Evolutionary conservation across 2,329 filamentous ascomycete genomes (phyloP), one percentile per base, ranked within the genome.

Genomic region (Pyrenochaeta sp.): DNA sequence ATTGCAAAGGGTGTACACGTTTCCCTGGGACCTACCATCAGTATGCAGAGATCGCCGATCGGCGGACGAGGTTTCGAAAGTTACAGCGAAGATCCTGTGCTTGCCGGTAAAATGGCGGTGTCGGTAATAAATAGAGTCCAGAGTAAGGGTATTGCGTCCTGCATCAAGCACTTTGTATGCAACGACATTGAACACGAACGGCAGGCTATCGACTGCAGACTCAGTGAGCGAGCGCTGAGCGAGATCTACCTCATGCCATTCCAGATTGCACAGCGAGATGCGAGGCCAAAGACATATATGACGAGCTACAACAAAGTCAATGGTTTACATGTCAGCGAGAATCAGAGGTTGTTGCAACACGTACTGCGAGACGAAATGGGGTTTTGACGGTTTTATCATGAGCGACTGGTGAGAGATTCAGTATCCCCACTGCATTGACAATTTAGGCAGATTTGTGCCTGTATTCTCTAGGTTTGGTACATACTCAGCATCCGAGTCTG

Each of bases 121-220:
- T 19, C 15, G 2, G 24, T 36, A 7, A 37, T 59, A 22, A 40
- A 54, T 22, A 58, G 62, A 2, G 24, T 91, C 2, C 87, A 91
- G 72, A 81, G 81, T 5, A 45, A 55, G 30, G 52, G 52, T 12
- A 43, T 64, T 15, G 49, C 24, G 22, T 52, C 62, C 8, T 45
- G 53, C 19, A 27, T 56, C 58, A 93, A 93, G 80, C 91, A 88
- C 39, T 89, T 88, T 58, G 86, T 88, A 9, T 84, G 80, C 24
- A 90, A 90, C 56, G 88, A 90, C 67, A 83, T 88, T 67, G 88
- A 90, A 74, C 88, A 88, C 1, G 78, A 85, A 67, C 81, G 86
- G 39, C 77, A 86, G 59, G 86, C 83, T 0, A 81, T 88, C 54
- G 82, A 90, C 67, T 85, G 84, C 1, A 77, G 84, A 8, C 78